A percentile compares a stretch with the other conserved stretches of the same genome.
Conservation (phyloP, 208 protist genomes). For the Crithidia fasciculata region DNA sequence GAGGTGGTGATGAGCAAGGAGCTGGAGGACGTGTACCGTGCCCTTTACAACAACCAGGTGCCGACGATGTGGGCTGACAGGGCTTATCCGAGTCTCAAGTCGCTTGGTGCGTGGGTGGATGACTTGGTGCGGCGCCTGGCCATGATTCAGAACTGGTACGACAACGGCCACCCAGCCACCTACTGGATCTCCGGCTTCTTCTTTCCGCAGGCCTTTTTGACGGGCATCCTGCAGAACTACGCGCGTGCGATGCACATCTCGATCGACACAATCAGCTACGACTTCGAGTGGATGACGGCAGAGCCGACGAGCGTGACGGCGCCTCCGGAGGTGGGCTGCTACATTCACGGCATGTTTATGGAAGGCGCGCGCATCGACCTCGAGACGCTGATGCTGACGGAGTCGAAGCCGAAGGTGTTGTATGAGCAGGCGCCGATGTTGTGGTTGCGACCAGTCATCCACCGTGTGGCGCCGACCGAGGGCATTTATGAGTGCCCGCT, state of each 20-base stretch:
- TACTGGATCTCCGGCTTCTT: conserved; percentile 98
- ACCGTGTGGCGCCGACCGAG: conserved; percentile 56
- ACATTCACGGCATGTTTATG: conserved; percentile 96
- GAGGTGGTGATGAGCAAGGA: conserved; percentile 97
- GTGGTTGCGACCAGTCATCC: conserved; percentile 90
- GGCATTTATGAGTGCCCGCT: conserved; percentile 84
- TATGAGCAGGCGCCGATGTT: conserved; percentile 93
- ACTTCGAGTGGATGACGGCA: conserved; percentile 79
- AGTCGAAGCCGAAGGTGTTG: conserved; percentile 94
- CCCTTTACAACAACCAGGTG: conserved; percentile 97
- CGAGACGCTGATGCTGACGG: conserved; percentile 66
- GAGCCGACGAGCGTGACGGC: conserved; percentile 51
- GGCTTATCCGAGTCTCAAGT: conserved; percentile 96
- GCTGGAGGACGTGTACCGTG: conserved; percentile 94
- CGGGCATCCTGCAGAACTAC: conserved; percentile 95
- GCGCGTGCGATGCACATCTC: conserved; percentile 93
- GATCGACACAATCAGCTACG: conserved; percentile 96
- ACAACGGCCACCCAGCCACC: conserved; percentile 88
- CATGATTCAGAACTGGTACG: conserved; percentile 96
- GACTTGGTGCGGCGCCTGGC: conserved; percentile 90
- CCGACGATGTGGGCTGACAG: conserved; percentile 88
- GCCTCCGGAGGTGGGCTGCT: conserved; percentile 86
- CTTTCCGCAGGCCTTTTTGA: conserved; percentile 97
- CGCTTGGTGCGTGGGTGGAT: conserved; percentile 94
- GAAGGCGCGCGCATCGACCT: conserved; percentile 91